A percentile compares a stretch with the other conserved stretches of the same genome.
These are phyloP conservation scores for Paraurostyla sp. DNA, from an alignment of 73 alveolate genomes.

Conservation along the genomic window DNA sequence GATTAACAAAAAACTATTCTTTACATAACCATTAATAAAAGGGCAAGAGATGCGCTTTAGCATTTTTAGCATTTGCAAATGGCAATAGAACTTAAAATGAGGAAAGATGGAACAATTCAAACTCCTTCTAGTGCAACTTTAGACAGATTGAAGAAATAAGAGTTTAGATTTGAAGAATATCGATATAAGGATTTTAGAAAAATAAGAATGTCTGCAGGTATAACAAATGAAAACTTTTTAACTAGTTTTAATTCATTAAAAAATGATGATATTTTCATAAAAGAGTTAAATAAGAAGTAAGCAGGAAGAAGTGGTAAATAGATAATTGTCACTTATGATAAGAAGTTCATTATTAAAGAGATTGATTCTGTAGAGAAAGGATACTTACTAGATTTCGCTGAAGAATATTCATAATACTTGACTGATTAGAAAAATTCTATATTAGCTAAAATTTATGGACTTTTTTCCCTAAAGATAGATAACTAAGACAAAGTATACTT, in stretches of 20 bases:
- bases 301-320: slow-evolving; percentile 48
- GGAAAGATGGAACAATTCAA: not conserved
- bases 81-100: too few relatives aligned
- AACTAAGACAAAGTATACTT: slow-evolving; percentile 30
- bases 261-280: slow-evolving; percentile 18
- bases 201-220: not conserved
- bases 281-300: not conserved
- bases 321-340: slow-evolving; percentile 13
- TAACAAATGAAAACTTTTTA: not conserved
- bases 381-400: not conserved
- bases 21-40: not conserved
- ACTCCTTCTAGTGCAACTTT: not conserved
- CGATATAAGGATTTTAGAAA: not conserved
- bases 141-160: not conserved
- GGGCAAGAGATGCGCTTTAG: not conserved
- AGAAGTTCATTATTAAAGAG: slow-evolving; percentile 39
- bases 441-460: slow-evolving; percentile 40
- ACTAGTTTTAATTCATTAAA: not conserved
- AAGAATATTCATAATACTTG: not conserved
- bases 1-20: not conserved
- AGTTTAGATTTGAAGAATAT: slow-evolving; percentile 40
- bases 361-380: slow-evolving; percentile 26
- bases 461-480: not conserved
- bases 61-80: slow-evolving; percentile 14
- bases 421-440: not conserved